A percentile compares a stretch with the other conserved stretches of the same genome.
Evolutionary conservation across 163 green algal species (phyloP).

Genomic region (Scenedesmus sp.): DNA sequence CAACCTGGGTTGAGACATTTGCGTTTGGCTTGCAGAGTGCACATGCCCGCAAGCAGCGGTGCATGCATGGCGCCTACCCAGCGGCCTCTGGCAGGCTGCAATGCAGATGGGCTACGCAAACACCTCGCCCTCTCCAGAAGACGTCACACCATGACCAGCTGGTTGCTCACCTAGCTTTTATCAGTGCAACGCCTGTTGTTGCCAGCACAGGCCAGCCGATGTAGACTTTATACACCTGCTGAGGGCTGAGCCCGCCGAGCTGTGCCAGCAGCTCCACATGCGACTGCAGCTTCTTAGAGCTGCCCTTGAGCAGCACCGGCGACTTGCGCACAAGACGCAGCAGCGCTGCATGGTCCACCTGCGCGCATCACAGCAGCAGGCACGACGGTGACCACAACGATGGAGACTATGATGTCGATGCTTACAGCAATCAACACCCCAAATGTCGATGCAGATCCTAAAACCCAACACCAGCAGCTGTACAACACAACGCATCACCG

Average conservation of each 20-base stretch:
- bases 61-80: background rate
- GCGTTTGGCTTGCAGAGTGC: background rate
- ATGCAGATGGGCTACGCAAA: no score
- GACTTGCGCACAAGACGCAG: constrained; percentile 17
- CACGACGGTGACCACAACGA: background rate
- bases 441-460: background rate
- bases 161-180: constrained; percentile 29
- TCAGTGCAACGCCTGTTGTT: background rate
- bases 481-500: no score
- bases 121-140: no score
- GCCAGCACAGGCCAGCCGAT: constrained; percentile 14
- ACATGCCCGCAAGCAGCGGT: background rate
- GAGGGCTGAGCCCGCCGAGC: background rate
- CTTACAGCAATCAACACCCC: no score
- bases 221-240: background rate
- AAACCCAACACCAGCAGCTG: background rate
- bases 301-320: constrained; percentile 4
- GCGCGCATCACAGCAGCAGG: background rate
- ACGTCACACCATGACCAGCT: no score
- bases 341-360: background rate
- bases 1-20: no score
- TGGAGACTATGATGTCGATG: no score
- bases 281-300: background rate
- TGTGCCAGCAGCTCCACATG: background rate
- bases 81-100: background rate